phyloP scores from a whole-genome alignment of 2,329 filamentous ascomycete genomes.

The Penicillium sp. region DNA sequence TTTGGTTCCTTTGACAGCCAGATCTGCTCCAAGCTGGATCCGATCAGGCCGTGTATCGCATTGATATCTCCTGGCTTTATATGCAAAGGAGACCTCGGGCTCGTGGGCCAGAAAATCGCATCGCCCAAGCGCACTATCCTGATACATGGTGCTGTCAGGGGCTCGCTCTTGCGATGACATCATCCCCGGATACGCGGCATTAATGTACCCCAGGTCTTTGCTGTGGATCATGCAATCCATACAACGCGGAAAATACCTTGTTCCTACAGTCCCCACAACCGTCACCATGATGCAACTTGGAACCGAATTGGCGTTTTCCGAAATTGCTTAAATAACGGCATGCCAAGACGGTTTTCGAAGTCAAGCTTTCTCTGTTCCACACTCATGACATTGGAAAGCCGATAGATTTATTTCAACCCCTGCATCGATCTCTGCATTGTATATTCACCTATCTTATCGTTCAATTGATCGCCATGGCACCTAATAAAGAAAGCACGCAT shows the following conservation, averaged over 20 bases:
- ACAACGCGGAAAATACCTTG: background rate
- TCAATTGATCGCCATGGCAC: background rate
- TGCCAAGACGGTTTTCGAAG: constrained; percentile 5
- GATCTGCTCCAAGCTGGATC: too few species aligned
- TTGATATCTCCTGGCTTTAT: too few species aligned
- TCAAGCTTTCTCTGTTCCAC: constrained; percentile 8
- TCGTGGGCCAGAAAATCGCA: too few species aligned
- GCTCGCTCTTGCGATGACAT: background rate
- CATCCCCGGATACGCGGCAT: background rate
- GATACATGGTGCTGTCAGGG: too few species aligned
- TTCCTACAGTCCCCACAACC: background rate
- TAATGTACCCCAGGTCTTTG: background rate
- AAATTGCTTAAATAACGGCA: constrained; percentile 1
- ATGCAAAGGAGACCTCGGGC: too few species aligned
- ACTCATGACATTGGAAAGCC: background rate
- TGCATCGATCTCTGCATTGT: background rate
- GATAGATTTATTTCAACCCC: background rate
- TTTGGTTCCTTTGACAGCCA: too few species aligned
- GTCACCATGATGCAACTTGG: constrained; percentile 12
- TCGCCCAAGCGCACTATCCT: too few species aligned
- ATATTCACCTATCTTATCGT: background rate
- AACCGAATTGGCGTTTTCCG: too few species aligned
- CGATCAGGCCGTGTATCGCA: too few species aligned
- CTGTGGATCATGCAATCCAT: background rate
- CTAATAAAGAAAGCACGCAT: constrained; percentile 2